A percentile compares a stretch with the other conserved stretches of the same genome.
Evolutionary conservation across 2,329 filamentous ascomycete species (phyloP).

Genomic region (Aspergillus neoniger): DNA sequence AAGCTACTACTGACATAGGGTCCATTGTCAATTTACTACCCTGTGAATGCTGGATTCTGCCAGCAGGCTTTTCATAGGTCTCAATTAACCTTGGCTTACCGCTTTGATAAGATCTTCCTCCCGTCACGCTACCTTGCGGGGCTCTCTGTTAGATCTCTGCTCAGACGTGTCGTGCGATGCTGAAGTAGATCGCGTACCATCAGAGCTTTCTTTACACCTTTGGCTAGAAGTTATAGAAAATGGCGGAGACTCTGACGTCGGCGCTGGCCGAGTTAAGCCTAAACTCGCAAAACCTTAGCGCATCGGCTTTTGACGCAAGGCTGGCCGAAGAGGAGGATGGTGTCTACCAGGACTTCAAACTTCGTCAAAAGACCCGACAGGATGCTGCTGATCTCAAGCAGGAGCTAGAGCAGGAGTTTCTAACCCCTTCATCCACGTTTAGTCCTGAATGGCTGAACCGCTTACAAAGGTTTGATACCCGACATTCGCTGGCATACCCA

Average conservation of each 20-base stretch:
- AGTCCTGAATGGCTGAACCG: conserved; percentile 83
- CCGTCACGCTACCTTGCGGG: background rate
- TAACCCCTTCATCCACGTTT: conserved; percentile 78
- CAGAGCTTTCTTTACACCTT: background rate
- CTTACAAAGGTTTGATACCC: conserved; percentile 67
- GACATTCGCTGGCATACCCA: background rate
- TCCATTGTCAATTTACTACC: background rate
- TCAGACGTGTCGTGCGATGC: background rate
- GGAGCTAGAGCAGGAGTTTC: conserved; percentile 72
- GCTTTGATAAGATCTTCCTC: background rate
- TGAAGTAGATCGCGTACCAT: background rate
- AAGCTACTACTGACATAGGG: background rate
- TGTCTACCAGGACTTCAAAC: conserved; percentile 37
- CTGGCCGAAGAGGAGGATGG: conserved; percentile 34
- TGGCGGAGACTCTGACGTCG: conserved; percentile 31
- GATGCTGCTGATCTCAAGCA: conserved; percentile 63
- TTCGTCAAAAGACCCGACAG: conserved; percentile 50
- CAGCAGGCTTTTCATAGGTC: background rate
- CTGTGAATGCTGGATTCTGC: conserved; percentile 9
- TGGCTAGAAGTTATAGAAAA: conserved; percentile 8
- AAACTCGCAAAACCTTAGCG: conserved; percentile 25
- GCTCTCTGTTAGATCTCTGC: background rate
- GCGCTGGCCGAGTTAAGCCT: conserved; percentile 33
- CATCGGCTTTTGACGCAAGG: conserved; percentile 30
- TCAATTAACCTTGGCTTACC: background rate